phyloP scores from a whole-genome alignment of 129 eudicot species.

The Cynara cardunculus region DNA sequence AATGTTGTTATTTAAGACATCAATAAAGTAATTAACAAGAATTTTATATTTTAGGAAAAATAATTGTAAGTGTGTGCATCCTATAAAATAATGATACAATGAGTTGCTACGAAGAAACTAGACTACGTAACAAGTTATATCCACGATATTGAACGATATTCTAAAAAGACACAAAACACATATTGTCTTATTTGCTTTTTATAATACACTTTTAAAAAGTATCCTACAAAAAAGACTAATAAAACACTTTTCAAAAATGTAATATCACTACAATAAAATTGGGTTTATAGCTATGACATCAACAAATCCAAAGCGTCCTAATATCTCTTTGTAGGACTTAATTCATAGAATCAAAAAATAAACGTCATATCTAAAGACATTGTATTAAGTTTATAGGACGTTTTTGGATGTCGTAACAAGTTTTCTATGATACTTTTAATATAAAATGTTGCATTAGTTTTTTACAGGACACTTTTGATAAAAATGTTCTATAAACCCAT shows the following conservation, averaged over 20 bases:
- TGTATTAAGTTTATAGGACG: too few species aligned
- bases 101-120: not conserved
- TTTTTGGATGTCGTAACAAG: too few species aligned
- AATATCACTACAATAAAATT: not conserved
- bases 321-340: too few species aligned
- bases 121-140: not conserved
- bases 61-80: not conserved
- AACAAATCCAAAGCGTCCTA: too few species aligned
- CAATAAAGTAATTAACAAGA: not conserved
- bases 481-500: too few species aligned
- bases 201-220: not conserved
- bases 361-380: too few species aligned
- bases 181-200: not conserved
- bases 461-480: too few species aligned
- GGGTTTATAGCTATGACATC: too few species aligned
- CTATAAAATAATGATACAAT: not conserved
- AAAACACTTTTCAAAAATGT: not conserved
- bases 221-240: not conserved
- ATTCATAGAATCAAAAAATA: too few species aligned
- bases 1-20: not conserved
- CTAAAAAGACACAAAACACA: not conserved
- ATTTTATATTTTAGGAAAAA: not conserved
- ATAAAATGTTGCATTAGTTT: too few species aligned
- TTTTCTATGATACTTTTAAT: too few species aligned
- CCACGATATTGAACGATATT: not conserved